Evolutionary conservation across 192 early-diverging fungal genomes (phyloP), one percentile per base, ranked within the genome.

Genomic region (Entomortierella chlamydospora): DNA sequence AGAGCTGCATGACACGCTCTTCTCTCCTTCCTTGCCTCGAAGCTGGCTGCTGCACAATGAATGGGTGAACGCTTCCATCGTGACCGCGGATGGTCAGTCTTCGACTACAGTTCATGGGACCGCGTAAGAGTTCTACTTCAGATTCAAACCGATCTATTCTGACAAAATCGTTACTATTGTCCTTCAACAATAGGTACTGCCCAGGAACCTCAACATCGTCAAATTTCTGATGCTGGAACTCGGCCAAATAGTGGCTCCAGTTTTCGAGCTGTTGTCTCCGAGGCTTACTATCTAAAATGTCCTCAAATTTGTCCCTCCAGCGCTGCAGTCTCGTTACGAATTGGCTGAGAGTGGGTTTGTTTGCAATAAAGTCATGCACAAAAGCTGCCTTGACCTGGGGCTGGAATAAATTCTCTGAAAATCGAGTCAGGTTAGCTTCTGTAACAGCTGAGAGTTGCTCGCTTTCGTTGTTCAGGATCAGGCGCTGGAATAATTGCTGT

Each of bases 161-260:
- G 43, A 99, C 86, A 87, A 99, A 97, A 73, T 98, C 95, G 63
- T 94, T 92, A 81, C 89, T 93, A 73, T 86, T 93, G 68, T 96
- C 87, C 49, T 81, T 82, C 67, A 98, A 89, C 84, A 93, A 68
- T 71, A 97, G 82, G 74, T 99, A 99, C 81, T 99, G 97, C 9
- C 98, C 98, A 18, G 98, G 98, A 8, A 99, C 90, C 69, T 99
- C 97, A n/a, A 99, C 94, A 59, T 99, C 97, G 67, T 98, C 97
- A 73, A 99, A 98, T 79, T 97, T 98, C 74, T 96, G 93, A 81
- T 98, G 95, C 73, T 99, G 97, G 87, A 99, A 99, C 82, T 99
- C 98, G 11, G 94, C 95, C 53, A 99, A 81, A 84, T 96, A 98
- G 49, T 95, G 93, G 37, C 91, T 94, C 73, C 92, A 95, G 65